Base-by-base conservation (phyloP, 2,329 filamentous ascomycete genomes). In the Graphiopsis chlorocephala region DNA sequence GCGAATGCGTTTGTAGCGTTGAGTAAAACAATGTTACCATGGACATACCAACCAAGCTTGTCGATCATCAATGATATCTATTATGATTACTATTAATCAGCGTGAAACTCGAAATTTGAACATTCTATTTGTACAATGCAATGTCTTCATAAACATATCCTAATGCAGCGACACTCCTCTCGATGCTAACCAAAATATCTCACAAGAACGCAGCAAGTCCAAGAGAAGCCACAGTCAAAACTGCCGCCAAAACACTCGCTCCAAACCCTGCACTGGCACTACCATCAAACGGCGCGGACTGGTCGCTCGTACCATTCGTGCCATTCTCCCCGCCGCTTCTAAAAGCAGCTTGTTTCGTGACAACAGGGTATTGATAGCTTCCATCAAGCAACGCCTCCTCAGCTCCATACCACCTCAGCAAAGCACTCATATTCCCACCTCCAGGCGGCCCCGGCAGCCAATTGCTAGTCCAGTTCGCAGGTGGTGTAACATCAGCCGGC, bases 381-480 rank as follows among this genome's bases (percentile, higher is more conserved):
- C 60, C 60, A 29, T 62, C 48, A 8, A 62, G 17, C 25, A 62
- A 28, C 14, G 31, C 20, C 17, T 62, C 31, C 14, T 53, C 60
- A 8, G 60, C 48, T 10, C 48, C 47, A 15, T 55, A 62, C 60
- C 60, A 62, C 17, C 60, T 38, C 25, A 62, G n/a, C 48, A 62
- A 29, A 1, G 33, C 60, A 23, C 47, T 62, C 29, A 62, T 26
- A 11, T 29, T 55, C 10, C 60, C 60, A 29, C 60, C 60, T 42
- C 60, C 48, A 0, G 20, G 28, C 1, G 60, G 60, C 6, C 48
- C 60, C 1, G 60, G 68, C 17, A 71, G 28, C 67, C 68, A 71
- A 45, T 70, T 71, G 25, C 56, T 65, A 1, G 65, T 70, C 68
- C 70, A 70, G 28, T 69, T 68, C 1, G 45, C 23, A 7, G 70